Conservation (phyloP, 2,329 filamentous ascomycete genomes). For the Colletotrichum higginsianum region DNA sequence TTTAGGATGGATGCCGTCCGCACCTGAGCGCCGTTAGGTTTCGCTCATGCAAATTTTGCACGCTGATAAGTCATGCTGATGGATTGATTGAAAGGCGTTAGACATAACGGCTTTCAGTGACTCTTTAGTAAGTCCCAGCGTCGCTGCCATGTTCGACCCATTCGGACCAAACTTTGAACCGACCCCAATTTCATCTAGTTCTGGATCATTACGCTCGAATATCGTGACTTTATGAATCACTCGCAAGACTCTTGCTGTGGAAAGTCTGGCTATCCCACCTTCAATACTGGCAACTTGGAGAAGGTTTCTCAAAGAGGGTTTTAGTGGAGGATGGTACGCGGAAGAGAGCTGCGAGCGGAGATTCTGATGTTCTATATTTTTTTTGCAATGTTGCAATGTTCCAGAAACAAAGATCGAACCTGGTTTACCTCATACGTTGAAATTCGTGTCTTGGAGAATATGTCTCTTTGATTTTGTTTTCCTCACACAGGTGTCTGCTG, state of each 20-base stretch:
- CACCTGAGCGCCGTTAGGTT: not conserved
- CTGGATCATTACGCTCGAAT: slow-evolving; percentile 3
- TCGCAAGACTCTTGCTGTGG: slow-evolving; percentile 2
- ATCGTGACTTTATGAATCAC: slow-evolving; percentile 5
- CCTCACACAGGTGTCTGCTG: too few relatives aligned
- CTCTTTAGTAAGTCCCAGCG: not conserved
- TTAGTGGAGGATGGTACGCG: too few relatives aligned
- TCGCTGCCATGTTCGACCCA: slow-evolving; percentile 7
- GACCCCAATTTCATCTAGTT: not conserved
- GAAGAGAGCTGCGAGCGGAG: too few relatives aligned
- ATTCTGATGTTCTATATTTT: too few relatives aligned
- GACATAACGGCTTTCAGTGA: slow-evolving; percentile 11
- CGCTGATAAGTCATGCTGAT: slow-evolving; percentile 8
- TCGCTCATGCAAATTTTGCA: not conserved
- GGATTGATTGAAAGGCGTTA: not conserved
- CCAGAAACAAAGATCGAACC: too few relatives aligned
- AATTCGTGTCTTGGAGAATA: too few relatives aligned
- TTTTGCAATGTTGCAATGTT: too few relatives aligned
- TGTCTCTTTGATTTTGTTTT: too few relatives aligned
- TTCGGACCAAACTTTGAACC: slow-evolving; percentile 5
- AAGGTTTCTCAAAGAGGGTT: too few relatives aligned
- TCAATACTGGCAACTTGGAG: slow-evolving; percentile 15
- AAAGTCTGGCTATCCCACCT: slow-evolving; percentile 11
- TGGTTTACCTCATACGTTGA: too few relatives aligned
- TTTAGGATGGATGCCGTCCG: slow-evolving; percentile 4